phyloP scores from a whole-genome alignment of 2,329 filamentous ascomycete species.

The Aspergillus vadensis region DNA sequence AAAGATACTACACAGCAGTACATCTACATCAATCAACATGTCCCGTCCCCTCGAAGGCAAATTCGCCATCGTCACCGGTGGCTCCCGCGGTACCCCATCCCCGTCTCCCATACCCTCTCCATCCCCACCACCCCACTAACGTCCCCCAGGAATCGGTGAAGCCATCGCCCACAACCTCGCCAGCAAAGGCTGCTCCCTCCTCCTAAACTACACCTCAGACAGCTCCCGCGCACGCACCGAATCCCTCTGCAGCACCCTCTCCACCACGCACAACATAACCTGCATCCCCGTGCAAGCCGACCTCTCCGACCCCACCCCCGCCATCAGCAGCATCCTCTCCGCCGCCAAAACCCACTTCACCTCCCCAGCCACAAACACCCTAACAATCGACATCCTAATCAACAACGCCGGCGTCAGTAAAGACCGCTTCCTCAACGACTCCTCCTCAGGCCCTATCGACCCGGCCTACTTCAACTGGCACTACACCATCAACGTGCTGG shows the following conservation, averaged over 20 bases:
- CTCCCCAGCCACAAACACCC: conserved; percentile 53
- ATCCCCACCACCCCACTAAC: conserved; percentile 9
- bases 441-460: conserved; percentile 61
- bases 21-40: conserved; percentile 13
- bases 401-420: conserved; percentile 76
- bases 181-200: conserved; percentile 67
- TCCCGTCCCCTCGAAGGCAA: conserved; percentile 65
- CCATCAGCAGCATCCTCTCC: conserved; percentile 58
- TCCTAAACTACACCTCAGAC: conserved; percentile 72
- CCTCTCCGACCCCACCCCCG: conserved; percentile 64
- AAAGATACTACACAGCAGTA: neutral
- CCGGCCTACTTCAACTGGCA: conserved; percentile 68
- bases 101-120: neutral
- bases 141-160: conserved; percentile 68
- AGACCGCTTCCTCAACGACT: conserved; percentile 61
- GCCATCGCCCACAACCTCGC: conserved; percentile 71
- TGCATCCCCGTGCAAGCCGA: conserved; percentile 70
- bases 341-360: conserved; percentile 62
- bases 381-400: conserved; percentile 72
- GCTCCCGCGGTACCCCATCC: conserved; percentile 64
- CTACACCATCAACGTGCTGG: conserved; percentile 80
- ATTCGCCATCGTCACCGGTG: conserved; percentile 76
- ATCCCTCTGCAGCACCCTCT: conserved; percentile 59
- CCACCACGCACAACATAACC: conserved; percentile 59
- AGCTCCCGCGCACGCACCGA: conserved; percentile 57